Evolutionary conservation across 345 rosid species (phyloP).

Genomic region (Bretschneidera sinensis): DNA sequence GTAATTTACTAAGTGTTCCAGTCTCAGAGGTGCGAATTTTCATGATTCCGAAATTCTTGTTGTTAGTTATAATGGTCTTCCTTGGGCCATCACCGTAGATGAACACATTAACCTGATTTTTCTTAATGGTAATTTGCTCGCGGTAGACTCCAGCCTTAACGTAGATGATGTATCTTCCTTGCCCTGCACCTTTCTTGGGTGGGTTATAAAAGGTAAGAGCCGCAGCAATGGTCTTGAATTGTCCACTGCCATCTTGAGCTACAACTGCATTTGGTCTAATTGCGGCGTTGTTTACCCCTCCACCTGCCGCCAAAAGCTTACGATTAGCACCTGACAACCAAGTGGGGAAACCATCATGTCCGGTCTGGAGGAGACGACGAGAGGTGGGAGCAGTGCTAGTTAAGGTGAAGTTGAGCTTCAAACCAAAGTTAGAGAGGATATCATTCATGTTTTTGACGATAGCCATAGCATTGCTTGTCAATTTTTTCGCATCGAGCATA

Average conservation of each 20-base stretch:
- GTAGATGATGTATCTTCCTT: conserved; percentile 47
- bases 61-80: conserved; percentile 54
- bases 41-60: conserved; percentile 38
- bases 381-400: conserved; percentile 14
- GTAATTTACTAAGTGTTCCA: conserved; percentile 43
- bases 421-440: conserved; percentile 29
- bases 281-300: conserved; percentile 13
- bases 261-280: conserved; percentile 52
- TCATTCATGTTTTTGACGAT: conserved; percentile 33
- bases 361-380: conserved; percentile 40
- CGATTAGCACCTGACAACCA: conserved; percentile 66
- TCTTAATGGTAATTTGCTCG: conserved; percentile 40
- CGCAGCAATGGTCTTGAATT: conserved; percentile 41
- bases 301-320: conserved; percentile 40
- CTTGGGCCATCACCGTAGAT: conserved; percentile 74
- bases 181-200: conserved; percentile 15
- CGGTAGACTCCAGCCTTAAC: conserved; percentile 63
- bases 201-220: conserved; percentile 44
- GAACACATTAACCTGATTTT: conserved; percentile 45
- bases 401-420: conserved; percentile 18
- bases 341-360: conserved; percentile 34
- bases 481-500: conserved; percentile 26
- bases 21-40: conserved; percentile 45
- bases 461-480: conserved; percentile 53
- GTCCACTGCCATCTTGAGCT: conserved; percentile 78